These are phyloP conservation scores for Chytriomyces hyalinus DNA, from an alignment of 192 early-diverging fungal species.

Conservation along the genomic window DNA sequence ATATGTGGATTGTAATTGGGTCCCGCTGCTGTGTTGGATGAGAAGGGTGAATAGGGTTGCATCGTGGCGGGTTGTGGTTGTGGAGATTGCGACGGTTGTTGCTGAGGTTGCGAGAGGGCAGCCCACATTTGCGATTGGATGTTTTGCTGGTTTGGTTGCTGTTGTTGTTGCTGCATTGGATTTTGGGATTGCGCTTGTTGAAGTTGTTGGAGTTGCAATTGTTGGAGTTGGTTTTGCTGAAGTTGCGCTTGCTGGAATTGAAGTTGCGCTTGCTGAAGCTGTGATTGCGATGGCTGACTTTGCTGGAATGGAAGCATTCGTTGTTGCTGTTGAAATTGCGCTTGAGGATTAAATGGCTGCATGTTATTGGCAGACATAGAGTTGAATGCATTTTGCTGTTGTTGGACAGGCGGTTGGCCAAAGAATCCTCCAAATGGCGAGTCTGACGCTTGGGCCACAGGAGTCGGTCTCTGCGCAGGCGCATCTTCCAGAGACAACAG, in stretches of 20 bases:
- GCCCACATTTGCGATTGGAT: not conserved
- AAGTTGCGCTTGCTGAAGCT: conserved; percentile 17
- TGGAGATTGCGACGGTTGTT: not conserved
- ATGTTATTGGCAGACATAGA: not conserved
- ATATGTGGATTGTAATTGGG: conserved; percentile 24
- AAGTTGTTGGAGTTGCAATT: conserved; percentile 6
- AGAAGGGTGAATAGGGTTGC: not conserved
- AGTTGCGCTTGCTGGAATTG: conserved; percentile 34
- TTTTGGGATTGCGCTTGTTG: conserved; percentile 35
- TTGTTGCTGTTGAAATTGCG: not conserved
- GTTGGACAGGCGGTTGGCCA: conserved; percentile 17
- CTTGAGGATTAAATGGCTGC: conserved; percentile 13
- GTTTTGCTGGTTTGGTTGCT: conserved; percentile 37
- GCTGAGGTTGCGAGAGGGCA: not conserved
- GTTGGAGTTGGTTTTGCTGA: not conserved
- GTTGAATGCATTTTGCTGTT: conserved; percentile 9
- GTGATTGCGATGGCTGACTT: conserved; percentile 12
- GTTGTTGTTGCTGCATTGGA: conserved; percentile 39
- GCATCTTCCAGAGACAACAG: conserved; percentile 7
- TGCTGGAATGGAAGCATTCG: conserved; percentile 10
- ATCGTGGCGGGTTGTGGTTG: not conserved
- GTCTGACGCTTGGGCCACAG: not conserved
- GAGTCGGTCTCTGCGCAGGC: not conserved
- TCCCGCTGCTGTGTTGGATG: not conserved
- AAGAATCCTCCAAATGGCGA: conserved; percentile 17